phyloP scores from a whole-genome alignment of 169 alveolate genomes.

The Plasmodium knowlesi region DNA sequence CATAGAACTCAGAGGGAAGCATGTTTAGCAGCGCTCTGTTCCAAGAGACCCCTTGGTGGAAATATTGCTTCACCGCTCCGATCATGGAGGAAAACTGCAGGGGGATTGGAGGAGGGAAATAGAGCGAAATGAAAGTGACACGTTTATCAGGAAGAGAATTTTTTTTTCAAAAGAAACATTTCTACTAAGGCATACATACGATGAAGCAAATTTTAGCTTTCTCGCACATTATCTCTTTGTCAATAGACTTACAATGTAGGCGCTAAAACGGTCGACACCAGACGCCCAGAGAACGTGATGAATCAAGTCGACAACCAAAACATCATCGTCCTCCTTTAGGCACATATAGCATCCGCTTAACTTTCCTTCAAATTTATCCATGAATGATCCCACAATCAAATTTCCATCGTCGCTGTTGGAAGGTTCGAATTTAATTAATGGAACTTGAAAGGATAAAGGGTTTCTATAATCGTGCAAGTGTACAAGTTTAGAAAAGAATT shows the following conservation, averaged over 20 bases:
- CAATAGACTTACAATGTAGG: slow-evolving; percentile 19
- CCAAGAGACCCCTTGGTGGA: slow-evolving; percentile 42
- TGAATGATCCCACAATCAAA: slow-evolving; percentile 6
- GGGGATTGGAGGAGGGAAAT: neutral
- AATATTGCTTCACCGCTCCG: slow-evolving; percentile 59
- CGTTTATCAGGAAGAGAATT: neutral
- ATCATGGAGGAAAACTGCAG: slow-evolving; percentile 46
- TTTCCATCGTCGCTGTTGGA: slow-evolving; percentile 25
- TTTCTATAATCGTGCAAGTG: neutral
- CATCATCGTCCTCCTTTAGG: slow-evolving; percentile 33
- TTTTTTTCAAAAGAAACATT: neutral
- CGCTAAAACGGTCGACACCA: slow-evolving; percentile 55
- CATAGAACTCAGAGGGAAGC: slow-evolving; percentile 63
- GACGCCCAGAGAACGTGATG: slow-evolving; percentile 42
- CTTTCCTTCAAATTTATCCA: slow-evolving; percentile 31
- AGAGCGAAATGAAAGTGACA: neutral
- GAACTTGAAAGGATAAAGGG: slow-evolving; percentile 28
- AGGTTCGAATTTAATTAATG: slow-evolving; percentile 45
- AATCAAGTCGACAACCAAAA: slow-evolving; percentile 59
- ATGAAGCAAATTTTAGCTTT: neutral
- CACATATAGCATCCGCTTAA: slow-evolving; percentile 23
- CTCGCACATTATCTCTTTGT: neutral
- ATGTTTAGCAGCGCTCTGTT: slow-evolving; percentile 37
- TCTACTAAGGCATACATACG: no score
- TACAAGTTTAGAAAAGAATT: slow-evolving; percentile 9